These are phyloP conservation scores for Plasmopara halstedii DNA, from an alignment of 352 stramenopile genomes.

Conservation along the genomic window DNA sequence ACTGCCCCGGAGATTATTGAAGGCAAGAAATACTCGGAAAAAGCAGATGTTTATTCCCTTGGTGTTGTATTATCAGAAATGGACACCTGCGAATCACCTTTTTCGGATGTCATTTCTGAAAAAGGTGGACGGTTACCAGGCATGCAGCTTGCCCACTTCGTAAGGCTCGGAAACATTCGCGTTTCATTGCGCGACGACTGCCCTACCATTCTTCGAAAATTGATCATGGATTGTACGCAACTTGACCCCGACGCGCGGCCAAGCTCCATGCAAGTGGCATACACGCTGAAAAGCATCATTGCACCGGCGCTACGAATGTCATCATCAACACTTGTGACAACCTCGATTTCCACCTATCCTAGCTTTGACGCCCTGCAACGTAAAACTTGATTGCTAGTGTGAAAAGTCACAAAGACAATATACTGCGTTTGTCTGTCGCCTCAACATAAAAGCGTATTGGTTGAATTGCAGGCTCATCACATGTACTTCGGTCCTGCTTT, in stretches of 20 bases:
- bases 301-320: slow-evolving; percentile 34
- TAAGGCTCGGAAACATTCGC: slow-evolving; percentile 43
- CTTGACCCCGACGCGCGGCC: slow-evolving; percentile 52
- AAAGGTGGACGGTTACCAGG: slow-evolving; percentile 43
- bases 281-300: slow-evolving; percentile 69
- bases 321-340: slow-evolving; percentile 17
- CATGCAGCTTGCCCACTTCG: slow-evolving; percentile 67
- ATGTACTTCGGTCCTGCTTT: too few relatives aligned
- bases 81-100: slow-evolving; percentile 59
- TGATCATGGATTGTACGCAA: slow-evolving; percentile 53
- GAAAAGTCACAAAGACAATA: too few relatives aligned
- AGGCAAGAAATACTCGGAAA: slow-evolving; percentile 79
- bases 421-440: too few relatives aligned
- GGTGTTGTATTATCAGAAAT: slow-evolving; percentile 78
- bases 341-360: slow-evolving; percentile 10
- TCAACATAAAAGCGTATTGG: too few relatives aligned
- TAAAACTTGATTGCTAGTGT: too few relatives aligned
- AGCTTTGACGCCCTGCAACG: not conserved
- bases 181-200: slow-evolving; percentile 52
- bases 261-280: slow-evolving; percentile 65
- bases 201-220: slow-evolving; percentile 37
- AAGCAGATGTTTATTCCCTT: slow-evolving; percentile 85
- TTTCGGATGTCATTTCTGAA: slow-evolving; percentile 37
- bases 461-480: too few relatives aligned
- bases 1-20: slow-evolving; percentile 85